Base-by-base conservation (phyloP, 805 yeast species). In the Yarrowia sp. region DNA sequence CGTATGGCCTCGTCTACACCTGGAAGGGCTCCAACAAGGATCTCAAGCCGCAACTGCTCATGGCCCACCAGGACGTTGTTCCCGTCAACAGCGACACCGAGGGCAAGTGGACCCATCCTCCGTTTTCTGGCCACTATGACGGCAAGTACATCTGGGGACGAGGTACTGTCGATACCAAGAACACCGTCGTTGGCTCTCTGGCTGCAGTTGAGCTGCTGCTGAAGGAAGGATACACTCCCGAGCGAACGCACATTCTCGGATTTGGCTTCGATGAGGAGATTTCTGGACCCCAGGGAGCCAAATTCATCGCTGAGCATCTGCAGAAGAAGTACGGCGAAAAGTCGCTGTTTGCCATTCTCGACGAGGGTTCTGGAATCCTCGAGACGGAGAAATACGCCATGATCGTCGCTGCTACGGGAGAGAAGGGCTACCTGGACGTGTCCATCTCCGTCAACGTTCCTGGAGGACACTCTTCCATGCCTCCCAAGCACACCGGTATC, bases 231-330 rank as follows among this genome's bases (percentile, higher is more conserved):
- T 89, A 82, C 78, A 69, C 75, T 52, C 91, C 92, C n/a, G 76
- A 82, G 66, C 85, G 97, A 77, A 83, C 91, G 1, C 76, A 90
- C 15, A 71, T 91, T 11, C 75, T 88, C 1, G 86, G 90, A 0
- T 86, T 88, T 74, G 97, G 97, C 1, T 89, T 85, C 72, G 97
- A 91, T 74, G 97, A 91, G 79, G 97, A 91, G 75, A 83, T 85
- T 46, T 81, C 85, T 45, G 96, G 96, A 5, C 70, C 72, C 19
- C 76, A 80, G 8, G 93, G 94, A 66, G 97, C 96, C 8, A 72
- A 75, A 1, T 68, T 77, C n/a, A 78, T 91, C 19, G 82, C 84
- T 11, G 71, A 81, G 48, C 79, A 78, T 70, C 74, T 91, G 22
- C 77, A 80, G 38, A 80, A 84, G 26, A 82, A 82, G 68, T 88